These are phyloP conservation scores for Thuidium tamariscinum DNA, from an alignment of 225 moss, liverwort and hornwort genomes.

Conservation along the genomic window DNA sequence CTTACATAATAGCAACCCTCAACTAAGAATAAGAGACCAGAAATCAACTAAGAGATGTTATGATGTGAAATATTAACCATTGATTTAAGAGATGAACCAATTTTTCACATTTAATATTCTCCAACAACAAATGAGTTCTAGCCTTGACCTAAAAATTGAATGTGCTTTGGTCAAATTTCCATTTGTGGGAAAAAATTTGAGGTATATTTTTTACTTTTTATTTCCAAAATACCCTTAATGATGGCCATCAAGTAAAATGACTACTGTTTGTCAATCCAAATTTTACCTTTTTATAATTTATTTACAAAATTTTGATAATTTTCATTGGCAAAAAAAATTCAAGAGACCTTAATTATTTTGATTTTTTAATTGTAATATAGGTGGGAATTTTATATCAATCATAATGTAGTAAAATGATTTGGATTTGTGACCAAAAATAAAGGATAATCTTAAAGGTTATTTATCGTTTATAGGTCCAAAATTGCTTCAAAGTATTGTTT, in stretches of 20 bases:
- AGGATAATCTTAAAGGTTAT: rapidly evolving
- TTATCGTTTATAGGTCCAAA: too few species aligned
- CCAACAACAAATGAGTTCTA: background rate
- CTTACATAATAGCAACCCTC: too few species aligned
- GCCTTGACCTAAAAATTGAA: background rate
- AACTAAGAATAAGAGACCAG: too few species aligned
- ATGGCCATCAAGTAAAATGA: background rate
- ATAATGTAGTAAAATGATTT: background rate
- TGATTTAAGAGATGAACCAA: background rate
- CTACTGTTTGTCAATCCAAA: background rate
- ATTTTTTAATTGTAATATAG: background rate
- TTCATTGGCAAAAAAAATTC: rapidly evolving
- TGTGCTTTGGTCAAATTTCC: background rate
- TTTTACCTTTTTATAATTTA: background rate
- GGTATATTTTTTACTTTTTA: background rate
- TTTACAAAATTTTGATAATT: background rate
- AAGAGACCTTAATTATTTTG: background rate
- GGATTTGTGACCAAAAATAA: background rate
- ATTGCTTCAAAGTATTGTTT: background rate
- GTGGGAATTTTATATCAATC: too few species aligned
- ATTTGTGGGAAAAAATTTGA: background rate
- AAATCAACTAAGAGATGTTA: background rate
- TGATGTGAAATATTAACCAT: background rate
- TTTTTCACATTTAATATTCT: background rate
- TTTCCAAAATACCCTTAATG: background rate